Evolutionary conservation across 805 yeast species (phyloP), one percentile per base, ranked within the genome.

Genomic region (Candida ficus): DNA sequence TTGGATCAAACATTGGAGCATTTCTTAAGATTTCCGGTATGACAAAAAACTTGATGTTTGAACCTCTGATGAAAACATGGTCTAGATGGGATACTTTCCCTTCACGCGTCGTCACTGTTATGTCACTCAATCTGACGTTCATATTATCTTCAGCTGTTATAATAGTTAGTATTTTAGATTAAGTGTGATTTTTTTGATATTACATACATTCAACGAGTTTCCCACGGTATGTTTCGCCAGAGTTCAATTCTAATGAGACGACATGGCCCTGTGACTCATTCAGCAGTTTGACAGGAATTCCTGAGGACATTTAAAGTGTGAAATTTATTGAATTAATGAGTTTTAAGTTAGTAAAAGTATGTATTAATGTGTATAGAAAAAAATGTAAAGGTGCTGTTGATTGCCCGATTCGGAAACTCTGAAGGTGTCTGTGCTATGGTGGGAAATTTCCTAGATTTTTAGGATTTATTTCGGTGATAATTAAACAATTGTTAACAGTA

Each of bases 241-340:
- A 79, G 20, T 76, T 75, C 38, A 91, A 74, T 60, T 91, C 99
- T 14, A 91, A 60, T 1, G 95, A 78, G 8, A 91, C 80, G 4
- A 79, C 67, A 57, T 91, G 98, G 35, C 97, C 96, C 69, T 78
- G 84, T 8, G 96, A 85, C 63, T 90, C 99, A 57, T 78, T 84
- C 37, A 91, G 70, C 20, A 91, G 80, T 61, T 88, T 83, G 16
- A 89, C 80, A 2, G 98, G 98, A 26, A 88, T 77, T 29, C 89
- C 84, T 45, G 82, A 71, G 12, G 60, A 53, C 61, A 56, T 56
- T n/a, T 7, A 3, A 7, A 4, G 14, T 17, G 19, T 3, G 10
- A 8, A n/a, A n/a, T n/a, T n/a, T n/a, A n/a, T n/a, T n/a, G n/a
- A n/a, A n/a, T n/a, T n/a, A n/a, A n/a, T n/a, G n/a, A n/a, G n/a